Evolutionary conservation across 371 early-diverging fungal species (phyloP).

Genomic region (Apophysomyces trapeziformis): DNA sequence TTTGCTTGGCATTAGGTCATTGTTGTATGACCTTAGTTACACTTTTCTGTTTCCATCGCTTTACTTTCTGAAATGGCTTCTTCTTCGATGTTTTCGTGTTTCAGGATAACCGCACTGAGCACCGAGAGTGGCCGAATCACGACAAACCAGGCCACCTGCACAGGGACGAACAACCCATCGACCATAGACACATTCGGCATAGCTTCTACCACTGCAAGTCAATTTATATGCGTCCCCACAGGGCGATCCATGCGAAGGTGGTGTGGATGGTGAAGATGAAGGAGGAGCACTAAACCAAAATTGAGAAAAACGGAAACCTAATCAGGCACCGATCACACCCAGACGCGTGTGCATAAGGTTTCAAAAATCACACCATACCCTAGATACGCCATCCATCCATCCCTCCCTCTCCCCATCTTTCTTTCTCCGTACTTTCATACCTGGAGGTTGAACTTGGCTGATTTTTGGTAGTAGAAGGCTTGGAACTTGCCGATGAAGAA

Average conservation of each 20-base stretch:
- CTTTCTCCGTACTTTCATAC: background rate
- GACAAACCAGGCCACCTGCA: constrained; percentile 16
- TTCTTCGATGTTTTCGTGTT: background rate
- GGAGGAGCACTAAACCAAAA: background rate
- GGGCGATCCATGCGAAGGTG: constrained; percentile 12
- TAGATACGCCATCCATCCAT: no score
- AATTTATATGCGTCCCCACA: constrained; percentile 8
- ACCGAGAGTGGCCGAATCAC: background rate
- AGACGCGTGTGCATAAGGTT: no score
- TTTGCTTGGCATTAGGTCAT: constrained; percentile 5
- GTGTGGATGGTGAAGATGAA: background rate
- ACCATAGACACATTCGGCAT: constrained; percentile 20
- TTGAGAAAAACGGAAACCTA: background rate
- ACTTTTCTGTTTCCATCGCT: background rate
- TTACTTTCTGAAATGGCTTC: constrained; percentile 2
- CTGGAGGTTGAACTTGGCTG: background rate
- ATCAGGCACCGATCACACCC: no score
- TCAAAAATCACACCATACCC: no score
- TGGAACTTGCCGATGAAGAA: background rate
- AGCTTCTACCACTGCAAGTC: constrained; percentile 14
- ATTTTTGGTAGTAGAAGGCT: background rate
- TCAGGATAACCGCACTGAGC: background rate
- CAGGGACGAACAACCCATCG: constrained; percentile 18
- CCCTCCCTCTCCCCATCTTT: background rate
- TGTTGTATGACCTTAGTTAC: background rate